phyloP scores from a whole-genome alignment of 139 green algal genomes.

The Tetradesmus lagerheimii region DNA sequence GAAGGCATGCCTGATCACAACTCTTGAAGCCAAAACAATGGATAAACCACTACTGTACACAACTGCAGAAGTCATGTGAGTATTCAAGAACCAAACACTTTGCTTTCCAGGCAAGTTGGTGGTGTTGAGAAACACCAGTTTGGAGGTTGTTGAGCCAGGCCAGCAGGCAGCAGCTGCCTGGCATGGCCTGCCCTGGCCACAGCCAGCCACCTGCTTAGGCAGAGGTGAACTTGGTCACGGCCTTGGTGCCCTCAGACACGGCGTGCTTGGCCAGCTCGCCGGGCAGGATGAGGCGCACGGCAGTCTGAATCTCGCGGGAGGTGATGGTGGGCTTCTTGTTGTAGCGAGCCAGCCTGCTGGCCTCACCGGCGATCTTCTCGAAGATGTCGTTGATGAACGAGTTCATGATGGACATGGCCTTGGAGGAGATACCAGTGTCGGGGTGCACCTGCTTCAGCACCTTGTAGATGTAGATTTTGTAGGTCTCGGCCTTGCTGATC shows the following conservation, averaged over 20 bases:
- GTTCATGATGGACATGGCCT: constrained; percentile 98
- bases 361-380: constrained; percentile 92
- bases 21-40: no score
- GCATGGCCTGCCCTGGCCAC: not conserved
- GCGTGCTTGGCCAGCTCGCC: constrained; percentile 91
- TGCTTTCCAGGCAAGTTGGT: no score
- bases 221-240: constrained; percentile 17
- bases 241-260: constrained; percentile 43
- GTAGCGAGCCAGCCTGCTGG: constrained; percentile 64
- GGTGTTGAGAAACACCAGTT: constrained; percentile 28
- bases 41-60: no score
- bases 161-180: not conserved
- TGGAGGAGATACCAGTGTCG: constrained; percentile 88
- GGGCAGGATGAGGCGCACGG: constrained; percentile 85
- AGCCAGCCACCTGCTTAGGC: not conserved
- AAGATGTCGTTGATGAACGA: constrained; percentile 96
- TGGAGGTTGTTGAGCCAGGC: constrained; percentile 13
- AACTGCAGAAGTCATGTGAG: no score
- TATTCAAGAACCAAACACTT: no score
- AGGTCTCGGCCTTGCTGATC: constrained; percentile 82
- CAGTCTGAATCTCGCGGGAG: constrained; percentile 76
- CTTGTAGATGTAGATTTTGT: constrained; percentile 99
- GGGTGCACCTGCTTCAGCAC: constrained; percentile 85
- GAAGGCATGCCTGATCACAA: no score
- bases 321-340: no score